Evolutionary conservation across 257 asterid species (phyloP), one percentile per base, ranked within the genome.

Genomic region (Nicotiana otophora): DNA sequence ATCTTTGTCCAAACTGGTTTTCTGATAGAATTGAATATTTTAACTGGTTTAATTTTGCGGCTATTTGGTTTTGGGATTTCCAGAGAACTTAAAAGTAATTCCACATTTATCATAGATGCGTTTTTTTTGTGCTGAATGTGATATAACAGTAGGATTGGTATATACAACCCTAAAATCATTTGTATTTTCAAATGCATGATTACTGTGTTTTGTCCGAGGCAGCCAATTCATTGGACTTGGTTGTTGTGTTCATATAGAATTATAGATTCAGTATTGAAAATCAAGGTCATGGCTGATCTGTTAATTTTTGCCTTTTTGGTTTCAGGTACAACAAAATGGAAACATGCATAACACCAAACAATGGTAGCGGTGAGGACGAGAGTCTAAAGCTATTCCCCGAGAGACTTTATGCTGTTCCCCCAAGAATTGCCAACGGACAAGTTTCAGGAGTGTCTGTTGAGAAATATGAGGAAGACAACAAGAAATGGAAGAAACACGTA

Each of bases 271-370:
- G 51, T 23, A 6, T 3, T 20, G 61, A 74, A 23, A 46, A 51
- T 74, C 28, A 51, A 75, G 63, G 42, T 75, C 46, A 75, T 23
- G 60, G 70, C 67, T 78, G 60, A 82, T 70, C 79, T 6, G 28
- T 5, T 17, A 23, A n/a, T 15, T 74, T 79, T 84, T 75, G 57
- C 28, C 48, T 77, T 30, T 78, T 63, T 66, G 83, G 61, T 81
- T 42, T 74, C 85, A 95, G 98, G 99, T 95, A 95, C 92, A 90
- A 92, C 91, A 91, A 95, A 87, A 94, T 95, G 97, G 99, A 94
- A 90, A 86, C 62, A 36, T 94, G 98, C 81, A 86, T 94, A 60
- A 95, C 97, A 34, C 85, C 87, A 28, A 82, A 87, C 67, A 86
- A 70, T 74, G 86, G 83, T 10, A 84, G 88, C 82, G 87, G 86